A percentile compares a stretch with the other conserved stretches of the same genome.
phyloP scores from a whole-genome alignment of 768 basidiomycete species.

The Leccinum imitatum region DNA sequence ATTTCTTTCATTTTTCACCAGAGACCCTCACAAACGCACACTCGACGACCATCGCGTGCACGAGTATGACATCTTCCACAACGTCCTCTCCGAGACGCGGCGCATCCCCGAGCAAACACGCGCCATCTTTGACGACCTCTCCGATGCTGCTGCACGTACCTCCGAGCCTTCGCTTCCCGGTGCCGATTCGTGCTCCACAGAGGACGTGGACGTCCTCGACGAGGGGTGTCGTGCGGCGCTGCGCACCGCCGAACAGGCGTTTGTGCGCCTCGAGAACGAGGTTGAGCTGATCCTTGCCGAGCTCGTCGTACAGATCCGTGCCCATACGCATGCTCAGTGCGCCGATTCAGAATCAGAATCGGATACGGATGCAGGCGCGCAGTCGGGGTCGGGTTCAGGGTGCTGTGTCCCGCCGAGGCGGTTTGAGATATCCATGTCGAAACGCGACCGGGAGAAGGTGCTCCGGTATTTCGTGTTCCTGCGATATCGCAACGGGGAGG shows the following conservation, averaged over 20 bases:
- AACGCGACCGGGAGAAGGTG: conserved; percentile 37
- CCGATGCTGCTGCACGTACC: background rate
- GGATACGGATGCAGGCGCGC: background rate
- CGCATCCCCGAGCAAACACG: conserved; percentile 34
- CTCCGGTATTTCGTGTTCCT: conserved; percentile 54
- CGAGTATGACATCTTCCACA: conserved; percentile 52
- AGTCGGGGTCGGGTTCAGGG: background rate
- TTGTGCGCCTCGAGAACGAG: conserved; percentile 42
- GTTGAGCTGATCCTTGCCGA: conserved; percentile 40
- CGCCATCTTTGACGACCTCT: conserved; percentile 47
- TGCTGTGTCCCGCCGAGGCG: conserved; percentile 4
- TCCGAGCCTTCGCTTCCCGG: background rate
- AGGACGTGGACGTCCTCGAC: conserved; percentile 28
- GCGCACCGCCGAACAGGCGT: conserved; percentile 43
- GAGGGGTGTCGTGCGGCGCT: conserved; percentile 38
- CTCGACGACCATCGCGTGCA: conserved; percentile 44
- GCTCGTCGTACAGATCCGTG: conserved; percentile 34
- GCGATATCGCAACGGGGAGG: conserved; percentile 54
- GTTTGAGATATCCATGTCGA: conserved; percentile 23
- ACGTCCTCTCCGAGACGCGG: conserved; percentile 47
- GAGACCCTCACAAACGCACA: conserved; percentile 31
- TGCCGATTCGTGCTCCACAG: background rate
- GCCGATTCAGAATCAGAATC: background rate
- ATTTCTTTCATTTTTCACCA: conserved; percentile 6
- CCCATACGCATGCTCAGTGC: conserved; percentile 9